phyloP scores from a whole-genome alignment of 371 early-diverging fungal species.

The Apophysomyces variabilis region DNA sequence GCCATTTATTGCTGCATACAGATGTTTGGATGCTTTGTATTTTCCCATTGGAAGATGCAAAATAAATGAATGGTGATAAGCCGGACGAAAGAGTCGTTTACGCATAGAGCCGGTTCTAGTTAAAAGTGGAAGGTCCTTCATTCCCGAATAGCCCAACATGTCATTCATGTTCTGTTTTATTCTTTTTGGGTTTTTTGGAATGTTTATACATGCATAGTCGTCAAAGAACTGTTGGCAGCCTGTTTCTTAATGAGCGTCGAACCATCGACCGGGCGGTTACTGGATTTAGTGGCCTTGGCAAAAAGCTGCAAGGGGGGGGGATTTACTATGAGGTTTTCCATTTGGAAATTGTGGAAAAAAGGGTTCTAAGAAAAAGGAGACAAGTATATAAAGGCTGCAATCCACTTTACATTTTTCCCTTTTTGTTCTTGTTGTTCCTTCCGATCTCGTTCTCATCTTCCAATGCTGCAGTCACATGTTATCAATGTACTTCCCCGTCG shows the following conservation, averaged over 20 bases:
- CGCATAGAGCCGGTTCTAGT: not conserved
- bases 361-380: not conserved
- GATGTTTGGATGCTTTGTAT: too few species aligned
- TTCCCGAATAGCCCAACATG: not conserved
- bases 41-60: not conserved
- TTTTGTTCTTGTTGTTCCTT: not conserved
- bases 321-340: not conserved
- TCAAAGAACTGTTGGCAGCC: conserved; percentile 1
- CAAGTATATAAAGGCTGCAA: conserved; percentile 2
- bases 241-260: not conserved
- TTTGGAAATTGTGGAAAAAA: not conserved
- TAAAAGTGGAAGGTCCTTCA: too few species aligned
- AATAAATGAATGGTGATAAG: not conserved
- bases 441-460: not conserved
- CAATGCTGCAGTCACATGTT: conserved; percentile 48
- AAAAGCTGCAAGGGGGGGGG: not conserved
- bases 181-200: not conserved
- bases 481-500: conserved; percentile 45
- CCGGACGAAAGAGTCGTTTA: not conserved
- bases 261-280: not conserved
- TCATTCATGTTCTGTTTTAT: not conserved
- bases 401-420: not conserved
- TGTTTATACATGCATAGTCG: conserved; percentile 1
- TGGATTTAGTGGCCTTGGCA: conserved; percentile 5
- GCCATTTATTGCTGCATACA: too few species aligned